These are phyloP conservation scores for Moniliophthora roreri DNA, from an alignment of 1,284 basidiomycete genomes.

Conservation along the genomic window DNA sequence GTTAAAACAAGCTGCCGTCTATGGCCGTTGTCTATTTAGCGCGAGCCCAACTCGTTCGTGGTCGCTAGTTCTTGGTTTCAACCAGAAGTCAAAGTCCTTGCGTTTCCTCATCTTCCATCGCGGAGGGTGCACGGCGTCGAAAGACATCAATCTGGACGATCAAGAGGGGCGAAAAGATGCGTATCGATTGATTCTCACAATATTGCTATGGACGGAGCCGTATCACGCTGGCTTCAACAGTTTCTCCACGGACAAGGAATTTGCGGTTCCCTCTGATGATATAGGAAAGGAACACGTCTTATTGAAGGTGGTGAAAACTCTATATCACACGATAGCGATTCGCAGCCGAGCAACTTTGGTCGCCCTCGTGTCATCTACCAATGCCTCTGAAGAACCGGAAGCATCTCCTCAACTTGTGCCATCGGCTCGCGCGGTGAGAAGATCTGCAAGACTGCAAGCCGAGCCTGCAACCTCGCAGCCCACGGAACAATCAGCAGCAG, in stretches of 20 bases:
- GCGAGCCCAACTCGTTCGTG: background rate
- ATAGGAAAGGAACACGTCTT: background rate
- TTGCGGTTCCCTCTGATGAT: background rate
- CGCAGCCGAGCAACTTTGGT: no score
- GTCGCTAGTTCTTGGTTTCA: background rate
- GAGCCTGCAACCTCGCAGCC: no score
- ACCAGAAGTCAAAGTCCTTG: background rate
- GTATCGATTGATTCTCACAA: conserved; percentile 1
- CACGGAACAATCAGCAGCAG: no score
- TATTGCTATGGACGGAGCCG: conserved; percentile 4
- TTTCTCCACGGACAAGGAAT: background rate
- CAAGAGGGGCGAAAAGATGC: background rate
- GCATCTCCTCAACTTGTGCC: no score
- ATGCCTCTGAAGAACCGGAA: no score
- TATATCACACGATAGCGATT: background rate
- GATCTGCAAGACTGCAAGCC: no score
- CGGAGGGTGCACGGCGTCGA: conserved; percentile 8
- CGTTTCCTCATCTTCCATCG: background rate
- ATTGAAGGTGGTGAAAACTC: no score
- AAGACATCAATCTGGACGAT: conserved; percentile 13
- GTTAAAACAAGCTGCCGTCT: conserved; percentile 6
- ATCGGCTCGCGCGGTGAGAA: no score
- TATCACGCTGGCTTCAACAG: conserved; percentile 4
- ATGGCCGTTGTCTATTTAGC: background rate
- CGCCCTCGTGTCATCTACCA: no score